phyloP scores from a whole-genome alignment of 768 basidiomycete species.

The Pleurotus sapidus region DNA sequence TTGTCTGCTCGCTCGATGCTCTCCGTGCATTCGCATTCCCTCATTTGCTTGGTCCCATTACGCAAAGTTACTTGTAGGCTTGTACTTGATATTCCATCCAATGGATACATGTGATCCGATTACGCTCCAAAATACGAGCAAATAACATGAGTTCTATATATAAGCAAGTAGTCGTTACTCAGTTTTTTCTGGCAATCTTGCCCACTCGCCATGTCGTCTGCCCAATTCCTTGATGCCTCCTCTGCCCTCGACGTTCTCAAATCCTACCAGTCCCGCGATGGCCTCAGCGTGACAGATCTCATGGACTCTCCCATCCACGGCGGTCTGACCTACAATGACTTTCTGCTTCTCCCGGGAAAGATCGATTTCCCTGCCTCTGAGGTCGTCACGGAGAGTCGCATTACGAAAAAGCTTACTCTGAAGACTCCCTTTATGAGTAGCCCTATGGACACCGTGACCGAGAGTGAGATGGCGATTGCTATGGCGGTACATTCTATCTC shows the following conservation, averaged over 20 bases:
- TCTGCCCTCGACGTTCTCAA: conserved; percentile 75
- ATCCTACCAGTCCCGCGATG: conserved; percentile 71
- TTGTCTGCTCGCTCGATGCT: no score
- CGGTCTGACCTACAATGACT: conserved; percentile 97
- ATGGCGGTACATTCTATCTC: conserved; percentile 65
- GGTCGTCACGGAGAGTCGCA: conserved; percentile 78
- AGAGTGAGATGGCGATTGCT: conserved; percentile 88
- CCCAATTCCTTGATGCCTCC: conserved; percentile 58
- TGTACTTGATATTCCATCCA: no score
- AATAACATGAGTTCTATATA: no score
- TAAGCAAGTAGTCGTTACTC: no score
- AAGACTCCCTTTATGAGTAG: conserved; percentile 97
- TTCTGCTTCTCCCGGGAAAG: conserved; percentile 90
- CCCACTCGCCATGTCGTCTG: conserved; percentile 23
- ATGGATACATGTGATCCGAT: no score
- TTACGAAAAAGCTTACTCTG: conserved; percentile 87
- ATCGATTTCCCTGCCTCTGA: conserved; percentile 88
- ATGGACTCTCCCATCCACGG: conserved; percentile 86
- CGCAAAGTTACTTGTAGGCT: no score
- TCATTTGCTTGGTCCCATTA: no score
- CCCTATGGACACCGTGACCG: conserved; percentile 99
- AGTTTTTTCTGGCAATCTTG: conserved; percentile 13
- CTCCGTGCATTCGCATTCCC: no score
- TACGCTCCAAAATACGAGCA: no score
- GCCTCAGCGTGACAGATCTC: conserved; percentile 79